Conservation (phyloP, 306 rosid genomes). For the Albizia julibrissin region DNA sequence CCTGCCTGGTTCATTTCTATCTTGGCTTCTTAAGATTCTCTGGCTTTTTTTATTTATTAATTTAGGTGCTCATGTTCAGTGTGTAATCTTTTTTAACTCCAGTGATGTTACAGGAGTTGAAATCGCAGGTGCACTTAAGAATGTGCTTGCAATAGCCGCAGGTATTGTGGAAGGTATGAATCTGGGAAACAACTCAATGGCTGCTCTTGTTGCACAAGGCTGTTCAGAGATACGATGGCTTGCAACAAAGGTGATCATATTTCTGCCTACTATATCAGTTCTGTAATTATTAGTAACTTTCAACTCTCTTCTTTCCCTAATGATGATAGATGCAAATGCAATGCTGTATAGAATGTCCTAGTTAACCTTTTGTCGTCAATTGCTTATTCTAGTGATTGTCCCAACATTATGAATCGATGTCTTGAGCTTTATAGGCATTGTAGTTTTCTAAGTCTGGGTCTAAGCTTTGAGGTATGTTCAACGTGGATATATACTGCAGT, state of each 20-base stretch:
- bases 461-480: background rate
- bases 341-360: background rate
- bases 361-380: background rate
- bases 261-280: constrained; percentile 7
- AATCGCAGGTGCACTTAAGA: constrained; percentile 95
- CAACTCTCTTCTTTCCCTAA: background rate
- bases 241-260: constrained; percentile 74
- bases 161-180: constrained; percentile 97
- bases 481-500: background rate
- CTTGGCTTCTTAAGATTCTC: constrained; percentile 10
- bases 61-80: constrained; percentile 46
- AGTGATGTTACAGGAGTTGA: constrained; percentile 99
- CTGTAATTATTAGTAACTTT: background rate
- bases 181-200: constrained; percentile 95
- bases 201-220: constrained; percentile 96
- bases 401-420: background rate
- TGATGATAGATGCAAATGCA: constrained; percentile 16
- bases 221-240: constrained; percentile 98
- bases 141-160: constrained; percentile 94
- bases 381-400: background rate
- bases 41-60: constrained; percentile 9
- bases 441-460: background rate
- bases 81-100: constrained; percentile 90
- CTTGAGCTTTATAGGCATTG: constrained; percentile 8
- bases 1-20: constrained; percentile 20